Conservation (phyloP, 2,329 filamentous ascomycete species). For the Talaromyces piceae region DNA sequence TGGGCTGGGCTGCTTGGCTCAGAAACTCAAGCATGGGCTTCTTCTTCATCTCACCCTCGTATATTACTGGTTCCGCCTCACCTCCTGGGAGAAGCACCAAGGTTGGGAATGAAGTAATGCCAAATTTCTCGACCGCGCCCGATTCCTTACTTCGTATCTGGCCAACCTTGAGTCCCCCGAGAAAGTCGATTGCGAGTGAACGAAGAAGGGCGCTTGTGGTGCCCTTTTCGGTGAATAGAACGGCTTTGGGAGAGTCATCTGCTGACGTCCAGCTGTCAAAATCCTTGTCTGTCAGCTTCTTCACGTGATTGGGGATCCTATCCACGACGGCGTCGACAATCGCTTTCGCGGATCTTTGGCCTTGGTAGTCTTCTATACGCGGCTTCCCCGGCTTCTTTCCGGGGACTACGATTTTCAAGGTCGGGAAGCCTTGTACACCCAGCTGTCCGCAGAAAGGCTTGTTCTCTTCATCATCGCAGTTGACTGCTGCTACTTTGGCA, state of each 20-base stretch:
- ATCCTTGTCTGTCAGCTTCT: constrained; percentile 70
- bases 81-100: constrained; percentile 71
- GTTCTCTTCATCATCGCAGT: constrained; percentile 91
- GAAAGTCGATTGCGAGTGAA: constrained; percentile 83
- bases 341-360: constrained; percentile 69
- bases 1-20: constrained; percentile 68
- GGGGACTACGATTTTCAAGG: constrained; percentile 85
- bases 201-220: constrained; percentile 75
- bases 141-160: constrained; percentile 79
- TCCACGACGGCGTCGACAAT: constrained; percentile 81
- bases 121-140: constrained; percentile 63
- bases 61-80: constrained; percentile 57
- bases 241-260: constrained; percentile 67
- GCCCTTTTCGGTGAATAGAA: constrained; percentile 91
- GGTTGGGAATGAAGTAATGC: constrained; percentile 68
- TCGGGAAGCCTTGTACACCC: constrained; percentile 91
- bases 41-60: constrained; percentile 81
- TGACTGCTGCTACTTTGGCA: constrained; percentile 86
- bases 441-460: constrained; percentile 78
- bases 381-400: constrained; percentile 74
- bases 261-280: constrained; percentile 65
- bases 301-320: constrained; percentile 88
- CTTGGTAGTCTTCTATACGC: constrained; percentile 83
- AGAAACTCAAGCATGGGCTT: constrained; percentile 74
- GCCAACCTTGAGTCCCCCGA: constrained; percentile 68